Base-by-base conservation (phyloP, 1,139 yeast species). In the Candida sanyaensis region DNA sequence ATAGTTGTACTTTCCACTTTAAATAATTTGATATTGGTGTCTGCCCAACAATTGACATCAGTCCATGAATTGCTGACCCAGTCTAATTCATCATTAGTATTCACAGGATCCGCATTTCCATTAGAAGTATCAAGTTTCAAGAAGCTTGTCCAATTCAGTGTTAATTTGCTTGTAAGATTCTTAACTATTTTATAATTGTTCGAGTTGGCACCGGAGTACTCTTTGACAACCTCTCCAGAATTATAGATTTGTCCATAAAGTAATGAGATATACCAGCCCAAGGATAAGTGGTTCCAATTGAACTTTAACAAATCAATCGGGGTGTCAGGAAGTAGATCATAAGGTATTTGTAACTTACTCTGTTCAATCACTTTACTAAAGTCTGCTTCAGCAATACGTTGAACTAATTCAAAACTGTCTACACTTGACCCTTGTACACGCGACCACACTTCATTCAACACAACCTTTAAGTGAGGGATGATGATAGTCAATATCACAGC, bases 251-350 rank as follows among this genome's bases (percentile, higher is more conserved):
- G 73, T 1, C 86, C 81, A 84, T 91, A 88, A 31, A 88, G 60
- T 12, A 87, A 68, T 11, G 88, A 79, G 41, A 79, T 74, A 61
- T 88, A 85, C 96, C 96, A 90, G 0, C 92, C 91, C 34, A 88
- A 69, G 0, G 93, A 81, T 7, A 77, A 58, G 40, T 71, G 70
- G 41, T 80, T 78, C 93, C 96, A 87, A 10, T 66, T 63, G 53
- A 88, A 84, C 46, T 63, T 69, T 51, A 86, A 68, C 3, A 77
- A 77, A 46, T 80, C 80, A 46, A 82, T 72, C 2, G 70, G 69
- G 0, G 72, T 61, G 1, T 58, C 57, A 0, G 78, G 77, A 27
- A 68, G 55, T 44, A 68, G 66, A 47, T 74, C 77, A 48, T 58
- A 62, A 47, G 59, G 66, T 27, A 75, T 64, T 37, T 60, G 64